A percentile compares a stretch with the other conserved stretches of the same genome.
phyloP scores from a whole-genome alignment of 257 asterid species.

The Nicotiana attenuata region DNA sequence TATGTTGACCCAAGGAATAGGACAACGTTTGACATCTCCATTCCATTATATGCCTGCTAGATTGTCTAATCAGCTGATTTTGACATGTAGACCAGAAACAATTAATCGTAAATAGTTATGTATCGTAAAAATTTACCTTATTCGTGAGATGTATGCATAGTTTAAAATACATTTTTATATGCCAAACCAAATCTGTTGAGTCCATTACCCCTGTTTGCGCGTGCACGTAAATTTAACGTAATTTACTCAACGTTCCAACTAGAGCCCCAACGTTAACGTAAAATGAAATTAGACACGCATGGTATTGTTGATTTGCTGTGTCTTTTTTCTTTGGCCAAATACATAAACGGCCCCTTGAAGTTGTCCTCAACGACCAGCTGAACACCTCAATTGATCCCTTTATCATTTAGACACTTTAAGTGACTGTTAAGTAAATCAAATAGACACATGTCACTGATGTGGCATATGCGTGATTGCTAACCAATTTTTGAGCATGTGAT shows the following conservation, averaged over 20 bases:
- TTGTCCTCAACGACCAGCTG: too few relatives aligned
- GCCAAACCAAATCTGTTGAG: neutral
- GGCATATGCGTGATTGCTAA: too few relatives aligned
- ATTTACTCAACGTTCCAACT: neutral
- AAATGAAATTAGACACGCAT: neutral
- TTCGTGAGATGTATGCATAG: neutral
- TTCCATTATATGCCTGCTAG: neutral
- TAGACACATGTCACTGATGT: too few relatives aligned
- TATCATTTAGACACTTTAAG: too few relatives aligned
- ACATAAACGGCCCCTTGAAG: too few relatives aligned
- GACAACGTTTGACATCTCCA: neutral
- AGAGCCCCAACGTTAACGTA: neutral
- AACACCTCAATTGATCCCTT: too few relatives aligned
- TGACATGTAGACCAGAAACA: neutral
- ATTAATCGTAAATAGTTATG: neutral
- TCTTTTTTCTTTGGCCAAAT: too few relatives aligned
- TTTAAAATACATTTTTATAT: neutral
- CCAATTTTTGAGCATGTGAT: too few relatives aligned
- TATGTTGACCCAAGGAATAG: neutral
- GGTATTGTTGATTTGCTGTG: neutral
- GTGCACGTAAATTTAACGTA: too few relatives aligned
- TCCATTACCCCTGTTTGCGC: neutral
- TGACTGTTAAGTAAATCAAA: too few relatives aligned
- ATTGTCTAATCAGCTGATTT: neutral
- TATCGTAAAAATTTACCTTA: neutral